Percentiles rank a stretch among this genome's conserved stretches.
Conservation (phyloP, 2,329 filamentous ascomycete species). For the Sporothrix curviconia region DNA sequence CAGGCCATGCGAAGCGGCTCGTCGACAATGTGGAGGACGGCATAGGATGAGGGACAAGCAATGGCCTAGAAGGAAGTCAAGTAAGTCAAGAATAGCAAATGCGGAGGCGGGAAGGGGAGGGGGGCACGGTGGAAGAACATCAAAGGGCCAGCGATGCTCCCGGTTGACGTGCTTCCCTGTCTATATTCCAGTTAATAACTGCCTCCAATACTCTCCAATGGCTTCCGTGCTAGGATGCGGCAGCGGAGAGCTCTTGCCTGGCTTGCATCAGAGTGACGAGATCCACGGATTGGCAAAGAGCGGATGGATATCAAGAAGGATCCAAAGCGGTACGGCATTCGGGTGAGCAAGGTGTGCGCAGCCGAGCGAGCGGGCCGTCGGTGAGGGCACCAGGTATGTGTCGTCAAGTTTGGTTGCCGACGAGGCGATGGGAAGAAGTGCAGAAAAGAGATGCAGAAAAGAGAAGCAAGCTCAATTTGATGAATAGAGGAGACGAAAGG, state of each 20-base stretch:
- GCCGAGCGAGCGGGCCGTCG: slow-evolving; percentile 3
- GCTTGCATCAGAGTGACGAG: slow-evolving; percentile 8
- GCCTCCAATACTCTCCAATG: neutral
- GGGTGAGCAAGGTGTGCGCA: slow-evolving; percentile 9
- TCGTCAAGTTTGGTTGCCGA: neutral
- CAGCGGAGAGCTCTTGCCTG: slow-evolving; percentile 5
- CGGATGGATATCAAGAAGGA: slow-evolving; percentile 7
- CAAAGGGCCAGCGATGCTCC: too few relatives aligned
- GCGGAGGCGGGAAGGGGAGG: slow-evolving; percentile 1
- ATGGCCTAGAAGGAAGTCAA: too few relatives aligned
- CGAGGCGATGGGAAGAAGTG: neutral
- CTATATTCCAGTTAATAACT: too few relatives aligned
- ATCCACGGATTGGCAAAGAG: slow-evolving; percentile 10
- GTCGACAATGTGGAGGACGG: slow-evolving; percentile 4
- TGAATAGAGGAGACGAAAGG: neutral
- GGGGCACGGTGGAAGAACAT: neutral
- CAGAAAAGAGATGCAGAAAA: neutral
- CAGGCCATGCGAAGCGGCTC: neutral
- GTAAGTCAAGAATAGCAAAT: too few relatives aligned
- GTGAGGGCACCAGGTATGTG: neutral
- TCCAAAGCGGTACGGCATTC: slow-evolving; percentile 7
- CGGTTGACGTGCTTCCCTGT: too few relatives aligned
- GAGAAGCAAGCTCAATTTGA: neutral
- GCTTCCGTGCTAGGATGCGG: neutral
- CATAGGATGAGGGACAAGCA: neutral